A percentile compares a stretch with the other conserved stretches of the same genome.
Conservation (phyloP, 1,284 basidiomycete species). For the Fomes fomentarius region DNA sequence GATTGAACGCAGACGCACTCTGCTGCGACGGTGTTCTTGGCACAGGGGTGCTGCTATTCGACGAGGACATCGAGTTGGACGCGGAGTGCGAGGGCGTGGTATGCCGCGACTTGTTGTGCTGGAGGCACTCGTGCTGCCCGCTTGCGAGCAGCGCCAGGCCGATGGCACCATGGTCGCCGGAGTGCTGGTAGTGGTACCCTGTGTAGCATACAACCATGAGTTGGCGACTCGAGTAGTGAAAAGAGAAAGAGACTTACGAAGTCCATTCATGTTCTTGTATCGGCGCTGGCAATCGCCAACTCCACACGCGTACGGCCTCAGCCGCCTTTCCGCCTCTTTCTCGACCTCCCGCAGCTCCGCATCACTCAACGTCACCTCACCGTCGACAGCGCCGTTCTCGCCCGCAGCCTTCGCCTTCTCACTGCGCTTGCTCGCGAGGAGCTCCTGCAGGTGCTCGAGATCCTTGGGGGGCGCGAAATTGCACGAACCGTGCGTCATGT, state of each 20-base stretch:
- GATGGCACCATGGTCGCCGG: slow-evolving; percentile 90
- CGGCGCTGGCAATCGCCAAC: slow-evolving; percentile 90
- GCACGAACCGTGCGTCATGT: slow-evolving; percentile 93
- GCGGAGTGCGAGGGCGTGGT: slow-evolving; percentile 30
- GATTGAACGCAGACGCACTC: slow-evolving; percentile 20
- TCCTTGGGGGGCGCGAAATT: slow-evolving; percentile 88
- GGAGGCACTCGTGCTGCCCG: slow-evolving; percentile 73
- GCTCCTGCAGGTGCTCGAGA: slow-evolving; percentile 68
- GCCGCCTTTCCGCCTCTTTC: slow-evolving; percentile 78
- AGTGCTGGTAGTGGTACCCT: slow-evolving; percentile 96
- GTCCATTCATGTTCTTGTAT: slow-evolving; percentile 98
- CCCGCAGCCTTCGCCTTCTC: slow-evolving; percentile 33
- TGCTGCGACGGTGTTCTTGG: slow-evolving; percentile 27
- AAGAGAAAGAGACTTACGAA: slow-evolving; percentile 49
- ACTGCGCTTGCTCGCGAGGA: slow-evolving; percentile 62
- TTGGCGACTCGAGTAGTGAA: background rate
- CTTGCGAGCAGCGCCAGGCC: slow-evolving; percentile 85
- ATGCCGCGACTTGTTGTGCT: slow-evolving; percentile 34
- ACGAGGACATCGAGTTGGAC: slow-evolving; percentile 26
- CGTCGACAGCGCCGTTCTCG: slow-evolving; percentile 22
- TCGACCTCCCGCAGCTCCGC: slow-evolving; percentile 76
- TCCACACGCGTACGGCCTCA: slow-evolving; percentile 87
- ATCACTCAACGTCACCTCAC: slow-evolving; percentile 49
- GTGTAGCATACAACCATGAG: slow-evolving; percentile 2
- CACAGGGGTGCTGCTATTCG: slow-evolving; percentile 6